Evolutionary conservation across 176 grass and related monocot species (phyloP), one percentile per base, ranked within the genome.

Genomic region (Microstegium vimineum): DNA sequence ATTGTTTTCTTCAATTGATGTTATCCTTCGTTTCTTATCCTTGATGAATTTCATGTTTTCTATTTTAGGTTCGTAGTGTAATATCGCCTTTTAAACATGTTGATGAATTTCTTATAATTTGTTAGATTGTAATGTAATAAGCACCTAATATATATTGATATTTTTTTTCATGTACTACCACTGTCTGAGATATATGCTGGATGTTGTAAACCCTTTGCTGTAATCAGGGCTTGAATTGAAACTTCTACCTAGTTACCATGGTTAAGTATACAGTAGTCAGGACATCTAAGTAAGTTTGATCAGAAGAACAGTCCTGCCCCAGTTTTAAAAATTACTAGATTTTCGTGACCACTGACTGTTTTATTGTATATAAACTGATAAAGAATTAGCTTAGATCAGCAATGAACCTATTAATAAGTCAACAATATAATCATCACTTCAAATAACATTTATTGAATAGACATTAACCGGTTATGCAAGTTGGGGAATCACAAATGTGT

Each of bases 81-180:
- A 84, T 75, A 41, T 66, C 59, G 74, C 57, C 54, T 54, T 33
- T 63, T 41, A 54, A 26, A 23, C 15, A 59, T 59, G 11, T 65
- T 89, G 76, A 77, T 78, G n/a, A 71, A 38, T 77, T 69, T 70
- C 6, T 68, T 33, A 5, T 65, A 72, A 66, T 81, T 51, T 81
- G 6, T 81, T 77, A 23, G 7, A 46, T 78, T 65, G 38, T 3
- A 23, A 27, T 38, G n/a, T 61, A 76, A 77, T 76, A 12, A 38
- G 5, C 34, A 70, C 40, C 37, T n/a, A 25, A 70, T 70, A 42
- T 71, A 27, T 71, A 71, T 32, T 86, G 47, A 70, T 86, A 54
- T 71, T 28, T 72, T 35, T 35, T 66, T 41, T n/a, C 51, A 69
- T 81, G 62, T 63, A 38, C 76, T 77, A 54, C 76, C 65, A 77